These are phyloP conservation scores for Chytriomyces hyalinus DNA, from an alignment of 192 early-diverging fungal genomes.

Conservation along the genomic window DNA sequence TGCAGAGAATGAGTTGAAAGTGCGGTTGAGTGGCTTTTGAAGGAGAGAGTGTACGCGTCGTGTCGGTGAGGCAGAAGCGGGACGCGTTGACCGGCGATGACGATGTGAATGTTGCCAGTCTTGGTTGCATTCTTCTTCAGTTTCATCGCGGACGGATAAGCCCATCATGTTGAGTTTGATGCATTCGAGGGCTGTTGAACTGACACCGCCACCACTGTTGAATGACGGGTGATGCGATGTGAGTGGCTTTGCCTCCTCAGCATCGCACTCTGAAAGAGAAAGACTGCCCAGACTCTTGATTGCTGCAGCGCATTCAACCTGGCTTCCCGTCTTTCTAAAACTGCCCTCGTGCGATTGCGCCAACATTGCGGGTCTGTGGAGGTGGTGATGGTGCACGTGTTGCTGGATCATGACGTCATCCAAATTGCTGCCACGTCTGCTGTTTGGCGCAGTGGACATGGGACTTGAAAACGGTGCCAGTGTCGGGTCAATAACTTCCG, in stretches of 20 bases:
- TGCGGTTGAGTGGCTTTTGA: too few relatives aligned
- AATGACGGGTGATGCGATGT: background rate
- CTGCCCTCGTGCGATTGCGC: too few relatives aligned
- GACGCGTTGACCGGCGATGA: background rate
- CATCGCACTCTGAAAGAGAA: background rate
- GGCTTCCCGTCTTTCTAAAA: background rate
- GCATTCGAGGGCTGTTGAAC: slow-evolving; percentile 1
- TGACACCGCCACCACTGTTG: background rate
- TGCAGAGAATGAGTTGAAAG: too few relatives aligned
- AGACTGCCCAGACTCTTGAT: background rate
- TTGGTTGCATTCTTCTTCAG: background rate
- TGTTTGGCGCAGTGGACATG: background rate
- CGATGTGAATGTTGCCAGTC: background rate
- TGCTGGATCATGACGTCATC: background rate
- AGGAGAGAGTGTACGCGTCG: background rate
- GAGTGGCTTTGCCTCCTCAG: background rate
- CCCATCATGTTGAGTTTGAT: slow-evolving; percentile 25
- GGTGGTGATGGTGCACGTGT: background rate
- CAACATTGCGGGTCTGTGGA: background rate
- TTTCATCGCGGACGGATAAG: slow-evolving; percentile 11
- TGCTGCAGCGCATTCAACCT: background rate
- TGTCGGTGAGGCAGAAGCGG: background rate
- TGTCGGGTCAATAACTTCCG: background rate
- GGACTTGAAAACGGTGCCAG: background rate
- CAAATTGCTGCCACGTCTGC: background rate